These are phyloP conservation scores for Ophiognomonia clavigignenti-juglandacearum DNA, from an alignment of 2,329 filamentous ascomycete species.

Conservation along the genomic window DNA sequence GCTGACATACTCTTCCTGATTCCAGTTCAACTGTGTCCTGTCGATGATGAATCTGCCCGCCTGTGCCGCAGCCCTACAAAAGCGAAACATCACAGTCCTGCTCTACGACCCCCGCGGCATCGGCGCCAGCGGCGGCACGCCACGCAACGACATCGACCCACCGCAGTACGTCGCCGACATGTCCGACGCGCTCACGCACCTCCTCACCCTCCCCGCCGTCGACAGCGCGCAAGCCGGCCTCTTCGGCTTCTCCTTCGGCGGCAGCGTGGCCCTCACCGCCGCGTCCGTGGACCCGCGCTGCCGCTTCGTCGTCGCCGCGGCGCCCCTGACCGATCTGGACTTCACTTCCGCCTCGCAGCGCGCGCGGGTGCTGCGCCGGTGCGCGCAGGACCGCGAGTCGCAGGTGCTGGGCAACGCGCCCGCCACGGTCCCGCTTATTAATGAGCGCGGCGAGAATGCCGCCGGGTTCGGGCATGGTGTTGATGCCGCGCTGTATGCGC, in stretches of 20 bases:
- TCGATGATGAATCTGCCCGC: not conserved
- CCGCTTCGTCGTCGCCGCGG: slow-evolving; percentile 20
- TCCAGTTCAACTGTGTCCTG: slow-evolving; percentile 1
- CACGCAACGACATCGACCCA: slow-evolving; percentile 29
- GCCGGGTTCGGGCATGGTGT: slow-evolving; percentile 5
- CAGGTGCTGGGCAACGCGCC: slow-evolving; percentile 2
- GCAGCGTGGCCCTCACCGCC: slow-evolving; percentile 21
- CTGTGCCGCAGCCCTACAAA: slow-evolving; percentile 17
- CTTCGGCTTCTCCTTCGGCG: slow-evolving; percentile 33
- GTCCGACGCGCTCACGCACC: slow-evolving; percentile 31
- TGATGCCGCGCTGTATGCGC: too few relatives aligned
- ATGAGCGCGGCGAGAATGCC: not conserved
- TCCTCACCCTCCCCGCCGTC: slow-evolving; percentile 23
- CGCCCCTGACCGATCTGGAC: not conserved
- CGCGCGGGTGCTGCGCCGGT: not conserved
- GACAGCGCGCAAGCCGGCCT: slow-evolving; percentile 25
- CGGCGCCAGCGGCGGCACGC: slow-evolving; percentile 28
- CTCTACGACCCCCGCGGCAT: slow-evolving; percentile 29
- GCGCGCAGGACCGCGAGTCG: slow-evolving; percentile 3
- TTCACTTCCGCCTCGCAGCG: not conserved
- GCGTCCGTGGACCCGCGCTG: slow-evolving; percentile 28
- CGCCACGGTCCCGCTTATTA: not conserved
- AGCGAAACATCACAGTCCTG: slow-evolving; percentile 21
- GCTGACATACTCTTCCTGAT: too few relatives aligned
- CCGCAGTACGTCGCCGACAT: slow-evolving; percentile 28